Conservation (phyloP, 148 eudicot genomes). For the Pharnaceum exiguum region DNA sequence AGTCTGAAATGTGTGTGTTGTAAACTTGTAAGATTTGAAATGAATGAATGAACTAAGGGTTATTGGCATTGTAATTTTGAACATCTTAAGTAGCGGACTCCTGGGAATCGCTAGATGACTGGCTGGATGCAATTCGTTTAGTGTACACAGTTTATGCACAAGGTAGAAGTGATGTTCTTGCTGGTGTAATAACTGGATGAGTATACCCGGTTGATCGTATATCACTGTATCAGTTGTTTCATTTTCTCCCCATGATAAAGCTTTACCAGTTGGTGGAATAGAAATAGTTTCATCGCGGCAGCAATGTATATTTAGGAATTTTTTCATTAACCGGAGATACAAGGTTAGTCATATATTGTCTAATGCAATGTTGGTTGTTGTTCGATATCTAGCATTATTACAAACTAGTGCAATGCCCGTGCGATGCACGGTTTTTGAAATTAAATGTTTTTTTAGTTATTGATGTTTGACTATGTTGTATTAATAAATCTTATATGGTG, state of each 20-base stretch:
- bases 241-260: constrained; percentile 14
- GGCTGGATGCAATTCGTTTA: constrained; percentile 92
- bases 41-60: too few relatives aligned
- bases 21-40: too few relatives aligned
- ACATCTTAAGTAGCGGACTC: constrained; percentile 73
- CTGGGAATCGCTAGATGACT: constrained; percentile 83
- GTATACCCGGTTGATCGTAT: constrained; percentile 6
- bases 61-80: too few relatives aligned
- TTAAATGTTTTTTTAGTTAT: too few relatives aligned
- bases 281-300: constrained; percentile 2
- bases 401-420: not conserved
- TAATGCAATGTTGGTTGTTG: not conserved
- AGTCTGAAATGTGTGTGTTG: too few relatives aligned
- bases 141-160: constrained; percentile 90
- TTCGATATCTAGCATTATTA: not conserved
- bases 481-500: too few relatives aligned
- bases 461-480: too few relatives aligned
- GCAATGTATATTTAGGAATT: constrained; percentile 12
- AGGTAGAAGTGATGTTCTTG: constrained; percentile 90
- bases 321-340: constrained; percentile 4
- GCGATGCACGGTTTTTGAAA: too few relatives aligned
- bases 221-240: constrained; percentile 7
- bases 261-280: constrained; percentile 10
- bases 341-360: not conserved
- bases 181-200: constrained; percentile 69